Evolutionary conservation across 495 filamentous ascomycete species (phyloP), one percentile per base, ranked within the genome.

Genomic region (Penicillium nucicola): DNA sequence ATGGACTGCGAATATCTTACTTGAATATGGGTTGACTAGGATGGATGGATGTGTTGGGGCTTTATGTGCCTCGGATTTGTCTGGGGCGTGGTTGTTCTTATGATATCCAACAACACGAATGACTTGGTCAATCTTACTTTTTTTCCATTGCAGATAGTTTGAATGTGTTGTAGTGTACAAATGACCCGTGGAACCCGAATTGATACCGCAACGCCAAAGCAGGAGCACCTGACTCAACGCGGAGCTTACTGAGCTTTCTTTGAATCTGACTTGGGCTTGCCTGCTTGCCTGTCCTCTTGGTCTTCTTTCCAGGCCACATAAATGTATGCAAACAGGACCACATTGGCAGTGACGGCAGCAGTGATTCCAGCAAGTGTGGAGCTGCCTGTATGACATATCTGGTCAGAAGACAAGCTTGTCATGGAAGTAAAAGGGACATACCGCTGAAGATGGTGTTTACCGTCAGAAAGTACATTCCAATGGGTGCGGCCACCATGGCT

Each of bases 231-330:
- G 5, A 9, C 7, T 28, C 25, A 1, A 28, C 10, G 25, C 25
- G 25, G 5, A 36, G 19, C 6, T 22, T 62, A 86, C 46, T 81
- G 71, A 15, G 75, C 76, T 67, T 90, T 90, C 77, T 84, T 85
- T 48, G 66, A 68, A 46, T 78, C 75, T 56, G 71, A 62, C 60
- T 79, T 78, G 15, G 25, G 7, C 25, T 73, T 69, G 33, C 77
- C 79, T 15, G 84, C 77, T 46, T 64, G 52, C 30, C 79, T 81
- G 55, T 93, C 87, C 48, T 70, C 75, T 60, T 85, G 76, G 60
- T 98, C 93, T 63, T 98, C 93, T 54, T 79, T 81, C 79, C 96
- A 90, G 23, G 95, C 93, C 1, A 96, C 91, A 50, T 92, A 76
- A 42, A 97, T 83, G 70, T 97, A 99, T 13, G 82, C 85, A 50